These are phyloP conservation scores for Orobanche coerulescens DNA, from an alignment of 257 asterid species.

Conservation along the genomic window DNA sequence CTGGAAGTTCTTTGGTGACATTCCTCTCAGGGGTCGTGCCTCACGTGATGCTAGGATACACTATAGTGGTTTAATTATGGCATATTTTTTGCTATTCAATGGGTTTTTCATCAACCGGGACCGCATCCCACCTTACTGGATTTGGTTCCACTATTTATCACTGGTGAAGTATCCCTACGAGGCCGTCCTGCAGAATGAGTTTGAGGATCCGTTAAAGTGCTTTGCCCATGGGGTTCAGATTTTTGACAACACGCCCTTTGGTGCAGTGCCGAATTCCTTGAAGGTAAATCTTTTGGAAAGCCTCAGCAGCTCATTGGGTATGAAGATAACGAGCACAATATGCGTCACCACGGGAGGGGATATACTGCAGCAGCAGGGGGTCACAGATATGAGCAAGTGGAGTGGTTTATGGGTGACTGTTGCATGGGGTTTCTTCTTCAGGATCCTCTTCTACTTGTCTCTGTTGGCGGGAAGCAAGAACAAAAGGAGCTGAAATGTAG, in stretches of 20 bases:
- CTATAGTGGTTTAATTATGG: slow-evolving; percentile 55
- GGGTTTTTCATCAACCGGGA: slow-evolving; percentile 78
- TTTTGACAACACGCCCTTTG: slow-evolving; percentile 58
- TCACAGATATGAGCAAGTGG: slow-evolving; percentile 60
- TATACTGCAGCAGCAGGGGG: slow-evolving; percentile 66
- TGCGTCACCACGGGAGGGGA: slow-evolving; percentile 78
- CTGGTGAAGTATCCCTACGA: slow-evolving; percentile 76
- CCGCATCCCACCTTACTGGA: slow-evolving; percentile 73
- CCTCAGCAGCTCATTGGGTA: slow-evolving; percentile 51
- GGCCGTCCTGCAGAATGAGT: slow-evolving; percentile 68
- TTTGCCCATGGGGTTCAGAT: slow-evolving; percentile 59
- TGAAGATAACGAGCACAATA: slow-evolving; percentile 44
- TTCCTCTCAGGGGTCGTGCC: slow-evolving; percentile 75
- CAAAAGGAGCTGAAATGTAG: slow-evolving; percentile 38
- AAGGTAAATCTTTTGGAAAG: slow-evolving; percentile 46
- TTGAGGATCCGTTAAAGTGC: slow-evolving; percentile 50
- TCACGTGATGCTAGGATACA: slow-evolving; percentile 76
- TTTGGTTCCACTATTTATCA: slow-evolving; percentile 78
- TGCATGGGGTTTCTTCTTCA: slow-evolving; percentile 82
- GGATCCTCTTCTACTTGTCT: slow-evolving; percentile 59
- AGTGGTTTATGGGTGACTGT: slow-evolving; percentile 54
- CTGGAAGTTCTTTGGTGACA: slow-evolving; percentile 72
- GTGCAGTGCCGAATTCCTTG: slow-evolving; percentile 36
- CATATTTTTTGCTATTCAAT: slow-evolving; percentile 64
- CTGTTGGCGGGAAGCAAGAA: slow-evolving; percentile 68